These are phyloP conservation scores for Calonectria henricotiae DNA, from an alignment of 2,329 filamentous ascomycete genomes.

Conservation along the genomic window DNA sequence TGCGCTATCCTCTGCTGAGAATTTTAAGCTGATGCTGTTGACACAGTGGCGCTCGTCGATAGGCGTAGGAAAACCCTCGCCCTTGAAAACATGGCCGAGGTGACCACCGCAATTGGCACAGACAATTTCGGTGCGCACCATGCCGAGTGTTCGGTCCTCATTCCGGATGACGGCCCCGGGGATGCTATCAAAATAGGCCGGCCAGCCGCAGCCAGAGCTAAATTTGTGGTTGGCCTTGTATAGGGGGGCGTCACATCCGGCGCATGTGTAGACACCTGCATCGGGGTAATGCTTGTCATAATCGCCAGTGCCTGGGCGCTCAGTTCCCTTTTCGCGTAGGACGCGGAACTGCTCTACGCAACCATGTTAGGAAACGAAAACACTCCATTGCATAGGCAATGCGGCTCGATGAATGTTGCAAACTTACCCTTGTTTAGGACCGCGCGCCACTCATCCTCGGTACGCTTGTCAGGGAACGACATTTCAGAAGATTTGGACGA, in stretches of 20 bases:
- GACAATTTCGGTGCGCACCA: slow-evolving; percentile 92
- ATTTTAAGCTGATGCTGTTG: slow-evolving; percentile 92
- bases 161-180: slow-evolving; percentile 91
- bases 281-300: slow-evolving; percentile 90
- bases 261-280: slow-evolving; percentile 88
- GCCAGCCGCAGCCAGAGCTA: slow-evolving; percentile 97
- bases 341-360: slow-evolving; percentile 92
- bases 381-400: background rate
- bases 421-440: slow-evolving; percentile 76
- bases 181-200: slow-evolving; percentile 96
- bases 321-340: slow-evolving; percentile 93
- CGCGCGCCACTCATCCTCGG: slow-evolving; percentile 89
- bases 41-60: slow-evolving; percentile 98
- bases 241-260: slow-evolving; percentile 87
- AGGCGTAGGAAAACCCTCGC: slow-evolving; percentile 86
- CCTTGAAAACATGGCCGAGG: slow-evolving; percentile 95
- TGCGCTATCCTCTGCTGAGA: slow-evolving; percentile 76
- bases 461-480: slow-evolving; percentile 86
- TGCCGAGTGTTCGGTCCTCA: slow-evolving; percentile 83
- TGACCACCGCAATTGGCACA: slow-evolving; percentile 96
- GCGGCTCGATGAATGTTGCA: background rate
- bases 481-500: slow-evolving; percentile 72
- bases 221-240: slow-evolving; percentile 98
- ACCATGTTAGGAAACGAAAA: slow-evolving; percentile 27
- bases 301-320: slow-evolving; percentile 83